Percentiles rank a stretch among this genome's conserved stretches.
Evolutionary conservation across 371 early-diverging fungal species (phyloP).

Genomic region (Mucor sp.): DNA sequence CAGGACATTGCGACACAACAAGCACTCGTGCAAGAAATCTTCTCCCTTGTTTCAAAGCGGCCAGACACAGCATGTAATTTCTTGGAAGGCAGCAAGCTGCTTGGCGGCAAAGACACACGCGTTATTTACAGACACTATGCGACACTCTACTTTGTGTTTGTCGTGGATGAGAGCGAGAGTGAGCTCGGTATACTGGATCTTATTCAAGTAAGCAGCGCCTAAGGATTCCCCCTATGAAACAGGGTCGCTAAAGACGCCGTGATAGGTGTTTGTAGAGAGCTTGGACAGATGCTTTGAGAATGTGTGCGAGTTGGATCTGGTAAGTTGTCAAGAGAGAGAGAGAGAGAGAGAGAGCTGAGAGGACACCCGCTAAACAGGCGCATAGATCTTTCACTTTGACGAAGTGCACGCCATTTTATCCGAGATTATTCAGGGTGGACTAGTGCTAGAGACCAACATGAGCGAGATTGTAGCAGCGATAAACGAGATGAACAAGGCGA

Average conservation of each 20-base stretch:
- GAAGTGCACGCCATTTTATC: slow-evolving; percentile 74
- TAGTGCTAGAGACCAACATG: slow-evolving; percentile 73
- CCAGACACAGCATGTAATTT: slow-evolving; percentile 92
- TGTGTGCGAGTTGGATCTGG: slow-evolving; percentile 96
- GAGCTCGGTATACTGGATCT: slow-evolving; percentile 94
- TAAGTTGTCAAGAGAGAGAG: slow-evolving; percentile 28
- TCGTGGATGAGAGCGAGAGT: slow-evolving; percentile 90
- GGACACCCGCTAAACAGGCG: background rate
- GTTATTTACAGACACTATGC: slow-evolving; percentile 93
- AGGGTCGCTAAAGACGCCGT: background rate
- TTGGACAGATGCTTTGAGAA: slow-evolving; percentile 93
- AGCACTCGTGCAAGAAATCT: slow-evolving; percentile 79
- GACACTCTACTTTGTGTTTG: slow-evolving; percentile 96
- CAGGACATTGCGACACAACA: slow-evolving; percentile 86
- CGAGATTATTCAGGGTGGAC: slow-evolving; percentile 80
- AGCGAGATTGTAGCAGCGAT: slow-evolving; percentile 65
- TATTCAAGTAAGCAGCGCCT: slow-evolving; percentile 72
- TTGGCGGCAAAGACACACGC: slow-evolving; percentile 86
- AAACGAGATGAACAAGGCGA: slow-evolving; percentile 36
- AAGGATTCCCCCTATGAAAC: background rate
- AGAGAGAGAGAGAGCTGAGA: too few relatives aligned
- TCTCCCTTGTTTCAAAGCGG: slow-evolving; percentile 77
- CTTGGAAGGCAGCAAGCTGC: slow-evolving; percentile 81
- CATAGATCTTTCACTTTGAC: slow-evolving; percentile 74
- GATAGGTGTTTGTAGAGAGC: slow-evolving; percentile 93